phyloP scores from a whole-genome alignment of 306 rosid species.

The Rosa lucieae region DNA sequence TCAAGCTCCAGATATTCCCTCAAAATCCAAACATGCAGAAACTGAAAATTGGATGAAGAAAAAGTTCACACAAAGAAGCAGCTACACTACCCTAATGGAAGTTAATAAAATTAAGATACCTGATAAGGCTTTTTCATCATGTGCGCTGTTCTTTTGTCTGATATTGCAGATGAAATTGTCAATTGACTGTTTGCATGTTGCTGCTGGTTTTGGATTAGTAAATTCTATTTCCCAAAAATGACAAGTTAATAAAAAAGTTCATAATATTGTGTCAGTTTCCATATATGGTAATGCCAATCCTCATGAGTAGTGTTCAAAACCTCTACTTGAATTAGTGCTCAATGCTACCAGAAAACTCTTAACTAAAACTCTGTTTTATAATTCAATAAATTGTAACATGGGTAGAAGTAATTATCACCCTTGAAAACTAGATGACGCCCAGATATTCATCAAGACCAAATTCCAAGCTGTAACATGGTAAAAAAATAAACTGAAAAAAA shows the following conservation, averaged over 20 bases:
- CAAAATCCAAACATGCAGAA: slow-evolving; percentile 56
- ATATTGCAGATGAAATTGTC: neutral
- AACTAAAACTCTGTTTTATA: too few relatives aligned
- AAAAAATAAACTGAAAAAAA: neutral
- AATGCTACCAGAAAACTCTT: too few relatives aligned
- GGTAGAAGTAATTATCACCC: neutral
- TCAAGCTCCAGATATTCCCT: slow-evolving; percentile 61
- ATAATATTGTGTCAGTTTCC: neutral
- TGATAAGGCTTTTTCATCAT: slow-evolving; percentile 29
- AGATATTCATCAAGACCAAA: neutral
- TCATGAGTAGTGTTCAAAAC: too few relatives aligned
- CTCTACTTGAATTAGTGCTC: neutral
- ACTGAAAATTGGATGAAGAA: slow-evolving; percentile 31
- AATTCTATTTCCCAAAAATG: slow-evolving; percentile 19
- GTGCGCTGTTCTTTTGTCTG: neutral
- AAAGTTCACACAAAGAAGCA: neutral
- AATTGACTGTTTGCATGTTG: neutral
- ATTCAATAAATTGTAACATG: neutral
- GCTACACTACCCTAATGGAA: neutral
- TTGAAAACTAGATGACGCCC: neutral
- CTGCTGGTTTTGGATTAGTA: neutral
- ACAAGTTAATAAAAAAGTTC: neutral
- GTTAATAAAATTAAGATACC: slow-evolving; percentile 30
- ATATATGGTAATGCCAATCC: too few relatives aligned
- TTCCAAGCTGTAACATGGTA: neutral